These are phyloP conservation scores for Tieghemostelium lacteum DNA, from an alignment of 78 protist species.

Conservation along the genomic window DNA sequence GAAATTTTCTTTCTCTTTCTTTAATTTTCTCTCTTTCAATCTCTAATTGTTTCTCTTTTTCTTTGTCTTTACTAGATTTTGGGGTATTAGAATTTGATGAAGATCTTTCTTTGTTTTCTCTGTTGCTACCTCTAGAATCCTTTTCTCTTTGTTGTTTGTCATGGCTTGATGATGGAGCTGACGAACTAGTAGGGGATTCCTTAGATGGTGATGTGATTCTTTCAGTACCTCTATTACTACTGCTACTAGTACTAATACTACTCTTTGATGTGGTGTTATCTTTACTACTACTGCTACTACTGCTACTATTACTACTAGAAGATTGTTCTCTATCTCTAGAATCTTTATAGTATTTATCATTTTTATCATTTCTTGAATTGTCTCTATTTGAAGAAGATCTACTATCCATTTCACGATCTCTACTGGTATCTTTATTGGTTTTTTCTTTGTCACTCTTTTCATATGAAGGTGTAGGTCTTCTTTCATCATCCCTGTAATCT, in stretches of 20 bases:
- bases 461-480: background rate
- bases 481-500: constrained; percentile 1
- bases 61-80: constrained; percentile 12
- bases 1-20: constrained; percentile 27
- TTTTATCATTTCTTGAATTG: constrained; percentile 8
- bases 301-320: constrained; percentile 6
- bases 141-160: background rate
- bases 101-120: no score
- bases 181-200: background rate
- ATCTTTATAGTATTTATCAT: constrained; percentile 12
- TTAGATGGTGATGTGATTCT: background rate
- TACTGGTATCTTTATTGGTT: background rate
- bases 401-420: constrained; percentile 36
- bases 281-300: background rate
- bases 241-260: background rate
- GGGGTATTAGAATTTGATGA: background rate
- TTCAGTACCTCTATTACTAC: background rate
- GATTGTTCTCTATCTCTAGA: background rate
- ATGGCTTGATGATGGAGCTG: constrained; percentile 10
- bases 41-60: constrained; percentile 10
- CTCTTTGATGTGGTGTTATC: constrained; percentile 16
- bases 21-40: constrained; percentile 40
- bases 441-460: background rate
- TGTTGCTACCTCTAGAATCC: no score
- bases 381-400: no score